phyloP scores from a whole-genome alignment of 441 rosid genomes.

The Euphorbia schlechtendalii region DNA sequence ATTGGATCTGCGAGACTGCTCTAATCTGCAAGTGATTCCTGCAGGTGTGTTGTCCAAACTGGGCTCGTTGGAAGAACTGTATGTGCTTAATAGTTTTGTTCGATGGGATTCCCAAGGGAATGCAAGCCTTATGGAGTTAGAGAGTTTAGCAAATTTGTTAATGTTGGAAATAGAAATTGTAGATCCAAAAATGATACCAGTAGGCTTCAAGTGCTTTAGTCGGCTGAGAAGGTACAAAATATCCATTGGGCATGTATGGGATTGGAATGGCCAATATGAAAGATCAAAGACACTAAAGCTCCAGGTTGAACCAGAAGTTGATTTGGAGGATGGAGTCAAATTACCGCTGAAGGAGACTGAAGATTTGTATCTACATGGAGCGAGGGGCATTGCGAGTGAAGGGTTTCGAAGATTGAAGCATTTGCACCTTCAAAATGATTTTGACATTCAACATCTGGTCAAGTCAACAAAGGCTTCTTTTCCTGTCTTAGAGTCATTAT shows the following conservation, averaged over 20 bases:
- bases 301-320: not conserved
- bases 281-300: constrained; percentile 10
- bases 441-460: not conserved
- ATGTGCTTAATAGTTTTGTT: not conserved
- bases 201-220: not conserved
- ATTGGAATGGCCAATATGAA: too few species aligned
- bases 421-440: constrained; percentile 3
- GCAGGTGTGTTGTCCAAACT: not conserved
- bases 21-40: not conserved
- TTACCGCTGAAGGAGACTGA: constrained; percentile 1
- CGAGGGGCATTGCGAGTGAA: not conserved
- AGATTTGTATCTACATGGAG: not conserved
- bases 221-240: constrained; percentile 1
- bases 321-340: not conserved
- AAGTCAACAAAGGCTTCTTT: not conserved
- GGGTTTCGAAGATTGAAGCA: constrained; percentile 14
- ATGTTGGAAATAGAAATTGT: not conserved
- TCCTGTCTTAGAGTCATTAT: not conserved
- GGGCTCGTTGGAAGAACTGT: not conserved
- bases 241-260: constrained; percentile 7
- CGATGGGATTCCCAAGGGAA: not conserved
- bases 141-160: not conserved
- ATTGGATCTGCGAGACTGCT: not conserved
- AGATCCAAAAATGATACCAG: not conserved
- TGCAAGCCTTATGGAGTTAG: not conserved